Evolutionary conservation across 805 yeast genomes (phyloP).

Genomic region (Saccharomycopsis sp.): DNA sequence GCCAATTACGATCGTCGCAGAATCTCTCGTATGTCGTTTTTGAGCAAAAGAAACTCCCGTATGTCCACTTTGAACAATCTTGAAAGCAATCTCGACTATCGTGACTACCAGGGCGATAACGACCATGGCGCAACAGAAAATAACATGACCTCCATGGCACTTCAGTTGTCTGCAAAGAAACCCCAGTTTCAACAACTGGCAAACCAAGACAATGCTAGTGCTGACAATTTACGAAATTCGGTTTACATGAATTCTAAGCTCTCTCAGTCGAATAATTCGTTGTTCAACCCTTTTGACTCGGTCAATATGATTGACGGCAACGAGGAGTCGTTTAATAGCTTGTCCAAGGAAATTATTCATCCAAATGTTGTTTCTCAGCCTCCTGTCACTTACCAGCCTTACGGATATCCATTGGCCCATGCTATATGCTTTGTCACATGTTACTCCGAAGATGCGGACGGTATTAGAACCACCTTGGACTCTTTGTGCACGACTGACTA

Average conservation of each 20-base stretch:
- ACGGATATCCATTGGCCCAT: slow-evolving; percentile 71
- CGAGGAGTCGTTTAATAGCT: slow-evolving; percentile 32
- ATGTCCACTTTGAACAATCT: slow-evolving; percentile 26
- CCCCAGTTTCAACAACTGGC: not conserved
- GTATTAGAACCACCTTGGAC: slow-evolving; percentile 81
- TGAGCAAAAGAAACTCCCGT: slow-evolving; percentile 29
- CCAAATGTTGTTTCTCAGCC: slow-evolving; percentile 89
- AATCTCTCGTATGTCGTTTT: slow-evolving; percentile 28
- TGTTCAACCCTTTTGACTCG: slow-evolving; percentile 18
- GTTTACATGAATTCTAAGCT: slow-evolving; percentile 12
- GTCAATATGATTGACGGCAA: not conserved
- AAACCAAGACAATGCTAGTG: not conserved
- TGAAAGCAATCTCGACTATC: slow-evolving; percentile 2
- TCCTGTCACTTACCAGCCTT: slow-evolving; percentile 82
- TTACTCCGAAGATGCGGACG: slow-evolving; percentile 87
- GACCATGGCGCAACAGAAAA: not conserved
- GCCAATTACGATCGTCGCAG: slow-evolving; percentile 35
- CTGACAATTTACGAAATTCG: slow-evolving; percentile 7
- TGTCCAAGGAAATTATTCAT: slow-evolving; percentile 55
- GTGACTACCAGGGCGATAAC: not conserved
- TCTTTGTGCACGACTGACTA: slow-evolving; percentile 92
- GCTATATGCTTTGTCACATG: slow-evolving; percentile 79
- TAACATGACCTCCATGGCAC: slow-evolving; percentile 19
- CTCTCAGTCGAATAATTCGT: slow-evolving; percentile 10
- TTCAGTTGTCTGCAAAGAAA: slow-evolving; percentile 10